phyloP scores from a whole-genome alignment of 2,329 filamentous ascomycete genomes.

The Cordyceps cateniannulata region DNA sequence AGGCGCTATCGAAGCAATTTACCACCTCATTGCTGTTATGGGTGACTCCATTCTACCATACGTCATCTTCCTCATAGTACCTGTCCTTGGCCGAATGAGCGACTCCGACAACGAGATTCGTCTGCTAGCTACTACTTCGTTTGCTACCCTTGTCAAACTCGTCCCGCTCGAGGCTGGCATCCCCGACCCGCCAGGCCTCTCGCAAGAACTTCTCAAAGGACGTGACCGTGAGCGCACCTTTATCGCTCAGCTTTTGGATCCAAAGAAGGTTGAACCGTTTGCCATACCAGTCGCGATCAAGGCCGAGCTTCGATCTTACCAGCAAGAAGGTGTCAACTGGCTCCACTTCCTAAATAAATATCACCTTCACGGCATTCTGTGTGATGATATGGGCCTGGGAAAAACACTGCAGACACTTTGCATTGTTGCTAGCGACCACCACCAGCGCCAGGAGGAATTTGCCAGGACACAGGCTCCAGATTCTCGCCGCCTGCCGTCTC shows the following conservation, averaged over 20 bases:
- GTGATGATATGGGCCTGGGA: constrained; percentile 97
- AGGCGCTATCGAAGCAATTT: constrained; percentile 90
- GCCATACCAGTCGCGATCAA: constrained; percentile 94
- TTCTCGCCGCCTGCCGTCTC: constrained; percentile 71
- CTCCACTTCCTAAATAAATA: constrained; percentile 96
- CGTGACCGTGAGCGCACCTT: constrained; percentile 93
- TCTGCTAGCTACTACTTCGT: constrained; percentile 90
- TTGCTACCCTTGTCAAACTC: constrained; percentile 93
- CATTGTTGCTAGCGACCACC: constrained; percentile 96
- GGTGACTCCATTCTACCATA: constrained; percentile 93
- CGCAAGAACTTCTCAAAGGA: constrained; percentile 78
- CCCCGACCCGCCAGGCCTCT: constrained; percentile 89
- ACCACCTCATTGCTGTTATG: constrained; percentile 97
- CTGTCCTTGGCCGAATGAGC: constrained; percentile 94
- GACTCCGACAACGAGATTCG: constrained; percentile 95
- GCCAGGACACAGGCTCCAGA: constrained; percentile 75
- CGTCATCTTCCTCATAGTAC: constrained; percentile 97
- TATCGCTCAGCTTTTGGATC: constrained; percentile 91
- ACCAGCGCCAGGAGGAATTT: constrained; percentile 85
- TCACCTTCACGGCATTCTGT: constrained; percentile 95
- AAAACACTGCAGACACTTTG: constrained; percentile 97
- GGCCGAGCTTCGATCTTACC: constrained; percentile 90
- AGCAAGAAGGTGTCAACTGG: constrained; percentile 99
- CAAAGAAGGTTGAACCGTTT: constrained; percentile 94
- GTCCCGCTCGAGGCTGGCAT: constrained; percentile 96